Evolutionary conservation across 2,329 filamentous ascomycete genomes (phyloP), one percentile per base, ranked within the genome.

Genomic region (Parastagonospora nodorum): DNA sequence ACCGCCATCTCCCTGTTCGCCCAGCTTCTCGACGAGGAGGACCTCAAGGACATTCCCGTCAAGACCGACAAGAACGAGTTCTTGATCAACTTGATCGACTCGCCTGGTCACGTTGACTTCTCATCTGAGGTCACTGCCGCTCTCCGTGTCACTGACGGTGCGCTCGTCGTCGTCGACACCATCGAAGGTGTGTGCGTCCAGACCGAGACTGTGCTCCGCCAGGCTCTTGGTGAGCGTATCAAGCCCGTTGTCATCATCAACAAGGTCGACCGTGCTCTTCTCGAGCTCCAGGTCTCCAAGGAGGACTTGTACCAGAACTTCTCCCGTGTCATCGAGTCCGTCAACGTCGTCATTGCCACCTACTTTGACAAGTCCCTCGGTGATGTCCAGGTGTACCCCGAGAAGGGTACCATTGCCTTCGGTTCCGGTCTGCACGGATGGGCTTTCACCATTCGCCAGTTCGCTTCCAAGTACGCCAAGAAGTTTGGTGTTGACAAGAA

Each of bases 81-180:
- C 89, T 85, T 99, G 84, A 95, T 99, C 88, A 99, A 99, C 88
- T 86, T 99, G 81, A 99, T 99, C 79, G 94, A 99, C 82, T 99
- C 94, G 55, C 94, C 94, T 60, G 94, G 94, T 86, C 94, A 99
- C 93, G 94, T 99, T 83, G 94, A 99, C 83, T 99, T 99, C 88
- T 99, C 94, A 36, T 99, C 94, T 66, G 94, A 99, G 79, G 94
- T 99, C 77, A 99, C 94, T 76, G 94, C 94, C 77, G 94, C 94
- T 77, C 93, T 99, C 75, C 94, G 94, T 91, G 94, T 99, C 82
- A 99, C 94, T 71, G 94, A 99, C 75, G 94, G 94, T 90, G 94
- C 94, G 73, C 90, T 99, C 68, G 94, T 99, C 75, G 94, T 99
- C 82, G 94, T 99, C 83, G 94, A 99, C 84, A 97, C 92, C 80